Evolutionary conservation across 345 rosid species (phyloP).

Genomic region (Sisymbrium irio): DNA sequence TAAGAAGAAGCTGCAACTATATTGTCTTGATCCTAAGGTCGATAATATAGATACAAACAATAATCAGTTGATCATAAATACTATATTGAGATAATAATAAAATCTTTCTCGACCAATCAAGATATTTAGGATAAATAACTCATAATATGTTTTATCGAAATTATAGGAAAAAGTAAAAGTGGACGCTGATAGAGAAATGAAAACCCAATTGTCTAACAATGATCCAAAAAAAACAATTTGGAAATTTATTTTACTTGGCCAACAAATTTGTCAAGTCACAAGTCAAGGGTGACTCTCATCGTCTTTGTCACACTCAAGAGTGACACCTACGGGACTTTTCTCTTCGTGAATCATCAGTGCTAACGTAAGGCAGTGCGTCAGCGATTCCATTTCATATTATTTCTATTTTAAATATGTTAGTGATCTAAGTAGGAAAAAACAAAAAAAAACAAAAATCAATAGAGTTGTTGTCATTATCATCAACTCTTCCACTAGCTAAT

Average conservation of each 20-base stretch:
- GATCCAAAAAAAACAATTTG: neutral
- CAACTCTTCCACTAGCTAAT: constrained; percentile 20
- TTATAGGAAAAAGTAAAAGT: neutral
- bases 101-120: too few relatives aligned
- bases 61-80: too few relatives aligned
- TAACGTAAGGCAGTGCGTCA: constrained; percentile 13
- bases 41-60: too few relatives aligned
- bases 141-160: too few relatives aligned
- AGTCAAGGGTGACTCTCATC: neutral
- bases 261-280: neutral
- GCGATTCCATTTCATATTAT: neutral
- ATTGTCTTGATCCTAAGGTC: too few relatives aligned
- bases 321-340: neutral
- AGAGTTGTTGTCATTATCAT: neutral
- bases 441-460: neutral
- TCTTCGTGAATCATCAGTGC: constrained; percentile 13
- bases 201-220: neutral
- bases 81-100: too few relatives aligned
- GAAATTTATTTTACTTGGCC: neutral
- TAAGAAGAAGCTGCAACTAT: too few relatives aligned
- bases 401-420: neutral
- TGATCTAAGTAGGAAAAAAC: neutral
- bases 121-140: too few relatives aligned
- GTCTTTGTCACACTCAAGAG: constrained; percentile 22
- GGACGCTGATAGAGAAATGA: neutral